Evolutionary conservation across 768 basidiomycete genomes (phyloP), one percentile per base, ranked within the genome.

Genomic region (Suillus lakei): DNA sequence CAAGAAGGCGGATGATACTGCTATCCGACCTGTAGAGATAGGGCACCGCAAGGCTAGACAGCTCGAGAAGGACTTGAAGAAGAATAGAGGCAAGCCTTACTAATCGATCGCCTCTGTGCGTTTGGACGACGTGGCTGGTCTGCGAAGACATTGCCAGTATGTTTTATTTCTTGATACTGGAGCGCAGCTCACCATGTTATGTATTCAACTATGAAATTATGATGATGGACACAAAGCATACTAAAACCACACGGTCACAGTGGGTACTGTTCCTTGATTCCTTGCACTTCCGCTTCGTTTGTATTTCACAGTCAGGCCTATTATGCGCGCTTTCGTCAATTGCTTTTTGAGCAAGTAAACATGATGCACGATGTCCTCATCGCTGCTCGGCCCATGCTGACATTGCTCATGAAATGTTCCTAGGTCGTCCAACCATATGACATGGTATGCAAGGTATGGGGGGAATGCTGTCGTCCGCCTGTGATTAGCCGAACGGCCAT

Each of bases 1-100:
- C 67, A 96, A 93, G 81, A 99, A 98, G 77, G 96, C 98, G 41
- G 93, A 96, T 74, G 86, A 86, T 69, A 88, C 89, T 55, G 87
- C 91, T 60, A 92, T 98, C 64, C 86, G 92, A 61, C 91, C 95
- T 8, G 96, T 99, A 41, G 91, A 94, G 73, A 98, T 99, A 67
- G 96, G 97, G 0, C 91, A 93, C 73, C 86, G 91, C 65, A 99
- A 98, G 78, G 97, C 96, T 15, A 91, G 89, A 76, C 87, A 92
- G 74, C 82, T 99, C 51, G 96, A 98, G 76, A 91, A 88, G 78
- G 90, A 97, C 69, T 74, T 94, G 78, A 96, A 96, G 88, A 94
- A 94, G 84, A 95, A 95, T 77, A 79, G 88, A 67, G 83, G 85
- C 78, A 93, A 91, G 76, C 92, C 93, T n/a, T 95, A 95, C 78